Conservation (phyloP, 176 grass and related monocot genomes). For the Hyparrhenia diplandra region DNA sequence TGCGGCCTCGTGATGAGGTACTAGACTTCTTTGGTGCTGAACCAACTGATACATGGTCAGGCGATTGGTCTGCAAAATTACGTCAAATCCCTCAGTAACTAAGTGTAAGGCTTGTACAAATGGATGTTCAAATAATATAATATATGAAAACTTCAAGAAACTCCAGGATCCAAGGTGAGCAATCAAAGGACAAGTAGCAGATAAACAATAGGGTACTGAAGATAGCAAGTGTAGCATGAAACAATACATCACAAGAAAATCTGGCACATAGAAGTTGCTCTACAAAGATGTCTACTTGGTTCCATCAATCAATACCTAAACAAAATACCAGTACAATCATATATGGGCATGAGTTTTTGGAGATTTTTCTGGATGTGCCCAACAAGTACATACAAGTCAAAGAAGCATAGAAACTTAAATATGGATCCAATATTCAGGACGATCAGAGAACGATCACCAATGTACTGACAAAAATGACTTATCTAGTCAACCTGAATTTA, state of each 20-base stretch:
- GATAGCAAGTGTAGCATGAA: too few species aligned
- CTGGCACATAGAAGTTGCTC: neutral
- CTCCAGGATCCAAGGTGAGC: neutral
- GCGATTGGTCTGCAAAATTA: constrained; percentile 51
- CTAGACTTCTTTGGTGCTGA: constrained; percentile 55
- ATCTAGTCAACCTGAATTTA: neutral
- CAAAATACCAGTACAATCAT: neutral
- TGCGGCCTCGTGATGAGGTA: constrained; percentile 38
- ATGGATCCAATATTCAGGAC: neutral
- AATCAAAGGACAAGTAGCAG: neutral
- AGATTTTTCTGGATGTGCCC: neutral
- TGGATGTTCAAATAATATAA: neutral
- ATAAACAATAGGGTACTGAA: neutral
- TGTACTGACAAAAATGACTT: neutral
- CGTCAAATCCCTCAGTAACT: neutral
- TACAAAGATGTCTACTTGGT: neutral
- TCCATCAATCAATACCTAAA: neutral
- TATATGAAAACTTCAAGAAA: neutral
- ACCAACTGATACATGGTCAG: constrained; percentile 54
- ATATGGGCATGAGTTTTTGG: neutral
- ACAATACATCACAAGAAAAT: neutral
- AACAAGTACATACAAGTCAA: neutral
- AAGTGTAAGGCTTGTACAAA: neutral
- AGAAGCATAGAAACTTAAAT: neutral
- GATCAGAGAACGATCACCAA: too few species aligned